These are phyloP conservation scores for Oxalis stricta DNA, from an alignment of 441 rosid species.

Conservation along the genomic window DNA sequence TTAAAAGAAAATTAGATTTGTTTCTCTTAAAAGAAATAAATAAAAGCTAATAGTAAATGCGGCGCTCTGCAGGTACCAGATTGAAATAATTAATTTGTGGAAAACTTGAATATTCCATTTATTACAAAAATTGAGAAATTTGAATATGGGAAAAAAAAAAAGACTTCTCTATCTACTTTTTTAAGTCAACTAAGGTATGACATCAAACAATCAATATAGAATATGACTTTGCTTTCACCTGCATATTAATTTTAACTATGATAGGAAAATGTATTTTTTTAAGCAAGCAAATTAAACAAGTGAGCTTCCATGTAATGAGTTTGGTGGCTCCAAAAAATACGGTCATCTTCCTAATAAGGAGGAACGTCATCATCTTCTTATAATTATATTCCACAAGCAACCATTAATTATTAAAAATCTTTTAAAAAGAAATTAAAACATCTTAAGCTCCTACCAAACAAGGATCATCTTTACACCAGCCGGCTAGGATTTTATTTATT, in stretches of 20 bases:
- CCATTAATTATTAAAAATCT: constrained; percentile 9
- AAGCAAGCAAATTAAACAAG: too few relatives aligned
- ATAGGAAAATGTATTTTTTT: constrained; percentile 14
- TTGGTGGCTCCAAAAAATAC: constrained; percentile 25
- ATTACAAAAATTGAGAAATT: not conserved
- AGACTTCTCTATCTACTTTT: not conserved
- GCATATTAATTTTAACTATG: constrained; percentile 13
- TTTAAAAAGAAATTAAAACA: constrained; percentile 11
- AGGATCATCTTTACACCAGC: constrained; percentile 37
- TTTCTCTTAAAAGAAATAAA: constrained; percentile 17
- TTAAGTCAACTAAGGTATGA: constrained; percentile 18
- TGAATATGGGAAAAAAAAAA: not conserved
- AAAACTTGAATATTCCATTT: too few relatives aligned
- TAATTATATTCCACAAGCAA: constrained; percentile 11
- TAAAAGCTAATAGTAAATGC: constrained; percentile 12
- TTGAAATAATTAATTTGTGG: constrained; percentile 22
- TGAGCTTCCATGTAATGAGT: too few relatives aligned
- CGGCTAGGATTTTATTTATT: constrained; percentile 36
- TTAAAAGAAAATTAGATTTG: too few relatives aligned
- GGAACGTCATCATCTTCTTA: constrained; percentile 29
- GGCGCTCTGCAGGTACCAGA: constrained; percentile 4
- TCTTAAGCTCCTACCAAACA: constrained; percentile 28
- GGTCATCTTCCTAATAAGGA: constrained; percentile 35
- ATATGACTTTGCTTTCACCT: constrained; percentile 5
- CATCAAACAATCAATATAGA: constrained; percentile 1